phyloP scores from a whole-genome alignment of 2,329 filamentous ascomycete species.

The Bipolaris sorokiniana region DNA sequence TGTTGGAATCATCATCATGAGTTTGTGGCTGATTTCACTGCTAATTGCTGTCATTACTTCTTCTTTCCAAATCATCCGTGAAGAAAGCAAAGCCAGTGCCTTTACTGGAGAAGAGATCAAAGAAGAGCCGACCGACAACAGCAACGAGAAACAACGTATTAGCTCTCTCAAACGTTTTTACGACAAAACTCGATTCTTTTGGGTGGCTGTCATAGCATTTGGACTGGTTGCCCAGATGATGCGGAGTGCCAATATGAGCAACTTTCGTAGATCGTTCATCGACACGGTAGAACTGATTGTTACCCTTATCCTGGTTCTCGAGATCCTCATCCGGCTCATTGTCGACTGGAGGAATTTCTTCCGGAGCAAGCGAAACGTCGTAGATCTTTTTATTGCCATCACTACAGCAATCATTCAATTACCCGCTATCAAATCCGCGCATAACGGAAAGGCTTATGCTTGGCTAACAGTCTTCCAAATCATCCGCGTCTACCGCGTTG shows the following conservation, averaged over 20 bases:
- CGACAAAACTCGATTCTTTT: slow-evolving; percentile 74
- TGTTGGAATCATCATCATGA: slow-evolving; percentile 82
- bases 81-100: slow-evolving; percentile 92
- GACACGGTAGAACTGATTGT: slow-evolving; percentile 73
- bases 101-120: slow-evolving; percentile 75
- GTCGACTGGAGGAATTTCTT: slow-evolving; percentile 84
- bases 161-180: slow-evolving; percentile 72
- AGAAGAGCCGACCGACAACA: slow-evolving; percentile 45
- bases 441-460: slow-evolving; percentile 69
- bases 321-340: slow-evolving; percentile 80
- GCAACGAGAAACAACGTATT: slow-evolving; percentile 50
- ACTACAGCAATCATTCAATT: slow-evolving; percentile 85
- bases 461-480: slow-evolving; percentile 96
- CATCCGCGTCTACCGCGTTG: slow-evolving; percentile 86
- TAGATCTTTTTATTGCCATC: slow-evolving; percentile 80
- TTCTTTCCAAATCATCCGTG: slow-evolving; percentile 96
- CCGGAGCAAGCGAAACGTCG: slow-evolving; percentile 72
- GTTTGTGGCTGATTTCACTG: slow-evolving; percentile 95
- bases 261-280: slow-evolving; percentile 67
- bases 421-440: slow-evolving; percentile 74
- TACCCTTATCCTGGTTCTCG: slow-evolving; percentile 77
- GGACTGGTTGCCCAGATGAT: slow-evolving; percentile 80
- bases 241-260: slow-evolving; percentile 77
- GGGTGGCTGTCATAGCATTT: slow-evolving; percentile 80
- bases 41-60: slow-evolving; percentile 96